Evolutionary conservation across 306 rosid genomes (phyloP).

Genomic region (Lupinus albus): DNA sequence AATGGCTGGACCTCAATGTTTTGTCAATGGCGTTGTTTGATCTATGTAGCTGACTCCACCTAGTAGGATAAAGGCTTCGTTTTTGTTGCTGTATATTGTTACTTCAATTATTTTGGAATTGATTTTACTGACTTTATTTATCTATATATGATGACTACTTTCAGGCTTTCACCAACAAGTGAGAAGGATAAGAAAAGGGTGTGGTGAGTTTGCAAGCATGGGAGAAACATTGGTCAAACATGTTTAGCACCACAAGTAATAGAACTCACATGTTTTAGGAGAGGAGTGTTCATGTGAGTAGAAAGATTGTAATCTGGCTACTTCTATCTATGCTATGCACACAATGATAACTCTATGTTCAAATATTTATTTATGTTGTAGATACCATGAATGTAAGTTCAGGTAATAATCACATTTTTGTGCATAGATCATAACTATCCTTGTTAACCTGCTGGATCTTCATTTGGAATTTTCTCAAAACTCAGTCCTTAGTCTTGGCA

Average conservation of each 20-base stretch:
- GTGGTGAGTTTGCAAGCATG: constrained; percentile 13
- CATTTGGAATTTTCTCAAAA: too few relatives aligned
- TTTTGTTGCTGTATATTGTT: not conserved
- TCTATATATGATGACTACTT: constrained; percentile 4
- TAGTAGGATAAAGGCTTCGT: too few relatives aligned
- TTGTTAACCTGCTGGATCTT: too few relatives aligned
- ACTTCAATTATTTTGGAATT: not conserved
- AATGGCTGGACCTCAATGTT: too few relatives aligned
- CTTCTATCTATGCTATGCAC: constrained; percentile 26
- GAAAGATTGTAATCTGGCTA: constrained; percentile 28
- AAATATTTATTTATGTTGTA: constrained; percentile 14
- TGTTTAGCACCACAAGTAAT: constrained; percentile 28
- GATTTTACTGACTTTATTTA: constrained; percentile 16
- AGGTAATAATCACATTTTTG: constrained; percentile 9
- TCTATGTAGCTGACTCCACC: too few relatives aligned
- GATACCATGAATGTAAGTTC: constrained; percentile 33
- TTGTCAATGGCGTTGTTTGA: too few relatives aligned
- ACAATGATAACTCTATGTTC: constrained; percentile 25
- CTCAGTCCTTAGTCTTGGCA: too few relatives aligned
- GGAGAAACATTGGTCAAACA: constrained; percentile 25
- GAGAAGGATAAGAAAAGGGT: constrained; percentile 4
- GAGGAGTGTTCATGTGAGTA: constrained; percentile 7
- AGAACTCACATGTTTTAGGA: constrained; percentile 21
- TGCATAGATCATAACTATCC: not conserved
- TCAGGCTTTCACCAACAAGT: constrained; percentile 43